phyloP scores from a whole-genome alignment of 2,329 filamentous ascomycete species.

The Rhynchosporium secalis region DNA sequence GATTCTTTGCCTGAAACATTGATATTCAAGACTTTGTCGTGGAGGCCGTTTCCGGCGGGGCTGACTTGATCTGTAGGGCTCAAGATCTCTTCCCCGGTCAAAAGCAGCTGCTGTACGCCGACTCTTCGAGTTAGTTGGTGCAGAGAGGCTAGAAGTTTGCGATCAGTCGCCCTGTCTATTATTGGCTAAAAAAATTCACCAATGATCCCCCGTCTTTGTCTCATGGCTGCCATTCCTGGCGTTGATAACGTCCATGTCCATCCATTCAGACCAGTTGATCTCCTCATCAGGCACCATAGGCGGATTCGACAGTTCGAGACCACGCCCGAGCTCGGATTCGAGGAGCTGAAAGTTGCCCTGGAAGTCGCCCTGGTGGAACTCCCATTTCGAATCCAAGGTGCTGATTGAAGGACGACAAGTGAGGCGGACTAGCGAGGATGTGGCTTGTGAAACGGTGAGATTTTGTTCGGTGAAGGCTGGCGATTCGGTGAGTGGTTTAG shows the following conservation, averaged over 20 bases:
- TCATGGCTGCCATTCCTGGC: neutral
- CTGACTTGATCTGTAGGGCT: too few relatives aligned
- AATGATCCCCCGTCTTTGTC: neutral
- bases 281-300: neutral
- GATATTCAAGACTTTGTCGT: too few relatives aligned
- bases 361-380: too few relatives aligned
- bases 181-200: neutral
- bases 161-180: neutral
- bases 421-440: slow-evolving; percentile 24
- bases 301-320: slow-evolving; percentile 11
- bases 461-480: neutral
- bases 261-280: slow-evolving; percentile 1
- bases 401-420: slow-evolving; percentile 15
- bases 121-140: too few relatives aligned
- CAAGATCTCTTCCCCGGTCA: too few relatives aligned
- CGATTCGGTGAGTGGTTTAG: neutral
- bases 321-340: slow-evolving; percentile 18
- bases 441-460: slow-evolving; percentile 4
- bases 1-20: too few relatives aligned
- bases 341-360: neutral
- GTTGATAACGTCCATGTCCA: neutral
- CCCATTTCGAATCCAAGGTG: slow-evolving; percentile 14
- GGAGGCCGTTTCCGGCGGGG: too few relatives aligned
- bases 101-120: too few relatives aligned
- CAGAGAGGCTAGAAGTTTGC: too few relatives aligned